These are phyloP conservation scores for Discostella stelligera DNA, from an alignment of 352 stramenopile genomes.

Conservation along the genomic window DNA sequence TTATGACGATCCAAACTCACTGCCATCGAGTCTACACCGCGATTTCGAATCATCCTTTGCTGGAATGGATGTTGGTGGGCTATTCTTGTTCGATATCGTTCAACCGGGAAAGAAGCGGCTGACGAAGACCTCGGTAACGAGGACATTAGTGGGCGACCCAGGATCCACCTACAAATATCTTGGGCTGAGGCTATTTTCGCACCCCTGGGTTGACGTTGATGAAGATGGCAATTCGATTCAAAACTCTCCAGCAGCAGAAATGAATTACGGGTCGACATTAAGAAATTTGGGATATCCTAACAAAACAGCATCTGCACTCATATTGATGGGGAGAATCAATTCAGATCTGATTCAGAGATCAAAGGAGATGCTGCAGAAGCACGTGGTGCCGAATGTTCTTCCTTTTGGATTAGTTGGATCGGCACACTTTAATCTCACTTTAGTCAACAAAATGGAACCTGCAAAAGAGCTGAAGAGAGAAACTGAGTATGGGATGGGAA, in stretches of 20 bases:
- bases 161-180: constrained; percentile 90
- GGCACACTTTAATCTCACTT: constrained; percentile 65
- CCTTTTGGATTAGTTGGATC: constrained; percentile 45
- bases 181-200: constrained; percentile 84
- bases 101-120: constrained; percentile 76
- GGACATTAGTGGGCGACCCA: constrained; percentile 84
- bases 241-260: background rate
- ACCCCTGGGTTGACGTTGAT: constrained; percentile 79
- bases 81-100: constrained; percentile 82
- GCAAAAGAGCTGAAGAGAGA: constrained; percentile 72
- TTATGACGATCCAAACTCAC: constrained; percentile 39
- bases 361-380: constrained; percentile 41
- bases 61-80: constrained; percentile 58
- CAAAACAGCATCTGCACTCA: constrained; percentile 30
- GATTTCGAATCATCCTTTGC: constrained; percentile 55
- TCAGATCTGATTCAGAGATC: constrained; percentile 54
- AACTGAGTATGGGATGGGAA: constrained; percentile 57
- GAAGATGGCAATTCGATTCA: constrained; percentile 40
- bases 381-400: constrained; percentile 33
- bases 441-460: constrained; percentile 80
- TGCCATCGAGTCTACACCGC: constrained; percentile 40
- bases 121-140: constrained; percentile 82
- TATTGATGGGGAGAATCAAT: constrained; percentile 60
- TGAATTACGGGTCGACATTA: constrained; percentile 19
- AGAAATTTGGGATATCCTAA: constrained; percentile 48